phyloP scores from a whole-genome alignment of 1,284 basidiomycete species.

The Agaricales sp. region DNA sequence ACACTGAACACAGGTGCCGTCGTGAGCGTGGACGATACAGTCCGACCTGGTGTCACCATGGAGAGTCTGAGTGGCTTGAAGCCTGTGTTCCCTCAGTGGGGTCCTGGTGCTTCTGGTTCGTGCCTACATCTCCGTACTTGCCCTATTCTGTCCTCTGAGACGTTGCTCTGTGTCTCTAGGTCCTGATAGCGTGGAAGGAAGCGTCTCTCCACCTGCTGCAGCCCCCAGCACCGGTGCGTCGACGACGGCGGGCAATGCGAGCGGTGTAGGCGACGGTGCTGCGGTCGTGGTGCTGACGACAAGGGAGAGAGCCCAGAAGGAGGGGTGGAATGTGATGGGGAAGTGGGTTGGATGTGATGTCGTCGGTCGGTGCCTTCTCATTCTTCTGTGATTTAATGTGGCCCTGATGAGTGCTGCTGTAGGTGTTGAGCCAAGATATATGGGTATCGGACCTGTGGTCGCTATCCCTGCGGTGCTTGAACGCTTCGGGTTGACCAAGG shows the following conservation, averaged over 20 bases:
- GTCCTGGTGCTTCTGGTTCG: slow-evolving; percentile 18
- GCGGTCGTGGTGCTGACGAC: slow-evolving; percentile 85
- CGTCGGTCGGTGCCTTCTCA: slow-evolving; percentile 51
- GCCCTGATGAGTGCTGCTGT: slow-evolving; percentile 21
- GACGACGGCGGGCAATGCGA: slow-evolving; percentile 87
- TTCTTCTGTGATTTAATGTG: slow-evolving; percentile 10
- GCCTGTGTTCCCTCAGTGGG: slow-evolving; percentile 75
- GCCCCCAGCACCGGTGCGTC: slow-evolving; percentile 24
- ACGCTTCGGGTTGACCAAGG: slow-evolving; percentile 64
- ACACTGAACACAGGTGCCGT: slow-evolving; percentile 44
- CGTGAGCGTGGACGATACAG: slow-evolving; percentile 68
- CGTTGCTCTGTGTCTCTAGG: neutral
- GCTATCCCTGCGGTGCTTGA: slow-evolving; percentile 78
- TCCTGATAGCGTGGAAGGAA: neutral
- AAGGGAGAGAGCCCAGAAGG: slow-evolving; percentile 71
- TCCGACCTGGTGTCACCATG: slow-evolving; percentile 67
- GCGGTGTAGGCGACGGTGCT: slow-evolving; percentile 92
- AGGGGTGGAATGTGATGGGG: slow-evolving; percentile 80
- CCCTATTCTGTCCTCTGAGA: too few relatives aligned
- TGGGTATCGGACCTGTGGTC: slow-evolving; percentile 80
- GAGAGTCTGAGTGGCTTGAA: slow-evolving; percentile 61
- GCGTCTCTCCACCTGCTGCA: neutral
- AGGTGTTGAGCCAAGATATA: slow-evolving; percentile 79
- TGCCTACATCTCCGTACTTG: neutral
- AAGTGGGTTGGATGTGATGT: slow-evolving; percentile 82